Conservation (phyloP, 169 alveolate genomes). For the Cryptosporidium canis region DNA sequence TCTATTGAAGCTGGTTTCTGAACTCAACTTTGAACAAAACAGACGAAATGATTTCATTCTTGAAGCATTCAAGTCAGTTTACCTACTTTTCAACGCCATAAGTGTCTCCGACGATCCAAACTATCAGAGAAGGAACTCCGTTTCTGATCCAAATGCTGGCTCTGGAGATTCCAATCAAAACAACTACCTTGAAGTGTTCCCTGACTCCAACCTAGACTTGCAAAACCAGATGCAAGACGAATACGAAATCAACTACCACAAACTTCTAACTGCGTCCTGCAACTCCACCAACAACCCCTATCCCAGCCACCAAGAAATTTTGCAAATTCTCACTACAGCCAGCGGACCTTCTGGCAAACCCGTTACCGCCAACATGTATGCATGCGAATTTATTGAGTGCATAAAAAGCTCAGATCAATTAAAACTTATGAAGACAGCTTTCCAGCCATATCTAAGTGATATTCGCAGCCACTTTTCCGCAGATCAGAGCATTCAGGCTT, state of each 20-base stretch:
- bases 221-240: conserved; percentile 41
- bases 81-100: conserved; percentile 7
- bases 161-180: not conserved
- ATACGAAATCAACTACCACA: conserved; percentile 61
- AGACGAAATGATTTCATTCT: not conserved
- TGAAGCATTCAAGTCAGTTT: conserved; percentile 56
- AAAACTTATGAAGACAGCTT: not conserved
- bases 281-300: not conserved
- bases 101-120: conserved; percentile 15
- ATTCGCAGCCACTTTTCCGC: not conserved
- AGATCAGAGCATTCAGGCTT: conserved; percentile 38
- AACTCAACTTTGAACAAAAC: not conserved
- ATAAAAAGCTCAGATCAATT: conserved; percentile 4
- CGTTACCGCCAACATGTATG: not conserved
- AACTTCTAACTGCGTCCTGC: conserved; percentile 24
- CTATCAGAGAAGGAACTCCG: conserved; percentile 15
- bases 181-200: not conserved
- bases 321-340: not conserved
- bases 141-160: not conserved
- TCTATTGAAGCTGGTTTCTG: conserved; percentile 11
- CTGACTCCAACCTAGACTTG: conserved; percentile 2
- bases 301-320: conserved; percentile 36
- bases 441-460: conserved; percentile 34
- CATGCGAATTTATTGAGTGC: conserved; percentile 1
- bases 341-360: not conserved